These are phyloP conservation scores for Dactylellina parvicollis DNA, from an alignment of 2,329 filamentous ascomycete species.

Conservation along the genomic window DNA sequence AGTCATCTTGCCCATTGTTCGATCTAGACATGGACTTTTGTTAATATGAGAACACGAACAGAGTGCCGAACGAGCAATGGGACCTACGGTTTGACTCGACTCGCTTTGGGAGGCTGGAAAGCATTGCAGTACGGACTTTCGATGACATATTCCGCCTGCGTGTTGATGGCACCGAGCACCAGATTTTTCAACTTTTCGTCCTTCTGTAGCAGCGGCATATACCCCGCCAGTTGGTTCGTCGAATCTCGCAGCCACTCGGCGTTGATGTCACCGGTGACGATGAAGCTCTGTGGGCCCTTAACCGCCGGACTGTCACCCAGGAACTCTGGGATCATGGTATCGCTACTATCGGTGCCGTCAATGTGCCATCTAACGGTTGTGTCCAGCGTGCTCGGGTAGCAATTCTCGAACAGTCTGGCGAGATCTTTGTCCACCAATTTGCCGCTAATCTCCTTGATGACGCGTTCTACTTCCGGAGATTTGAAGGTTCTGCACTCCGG, in stretches of 20 bases:
- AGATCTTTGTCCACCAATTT: constrained; percentile 86
- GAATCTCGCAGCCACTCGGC: constrained; percentile 93
- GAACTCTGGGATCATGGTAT: not conserved
- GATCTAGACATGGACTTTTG: constrained; percentile 61
- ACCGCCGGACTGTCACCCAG: constrained; percentile 1
- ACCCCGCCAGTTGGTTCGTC: constrained; percentile 91
- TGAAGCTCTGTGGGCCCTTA: constrained; percentile 85
- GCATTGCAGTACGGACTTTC: constrained; percentile 97
- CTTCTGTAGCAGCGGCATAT: constrained; percentile 83
- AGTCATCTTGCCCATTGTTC: constrained; percentile 82
- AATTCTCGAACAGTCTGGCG: constrained; percentile 91
- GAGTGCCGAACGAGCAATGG: too few species aligned
- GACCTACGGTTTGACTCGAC: constrained; percentile 70
- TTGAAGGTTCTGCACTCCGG: constrained; percentile 86
- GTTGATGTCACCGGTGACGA: constrained; percentile 92
- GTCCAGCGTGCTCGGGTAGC: constrained; percentile 90
- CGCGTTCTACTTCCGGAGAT: constrained; percentile 84
- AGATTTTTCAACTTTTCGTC: constrained; percentile 80
- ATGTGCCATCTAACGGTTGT: constrained; percentile 90
- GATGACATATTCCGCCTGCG: constrained; percentile 89
- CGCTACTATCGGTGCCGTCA: constrained; percentile 55
- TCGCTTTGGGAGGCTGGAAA: constrained; percentile 91
- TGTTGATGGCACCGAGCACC: constrained; percentile 93
- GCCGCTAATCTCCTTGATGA: constrained; percentile 82
- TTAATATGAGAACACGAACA: constrained; percentile 1